phyloP scores from a whole-genome alignment of 345 rosid genomes.

The Eucalyptus rudis region DNA sequence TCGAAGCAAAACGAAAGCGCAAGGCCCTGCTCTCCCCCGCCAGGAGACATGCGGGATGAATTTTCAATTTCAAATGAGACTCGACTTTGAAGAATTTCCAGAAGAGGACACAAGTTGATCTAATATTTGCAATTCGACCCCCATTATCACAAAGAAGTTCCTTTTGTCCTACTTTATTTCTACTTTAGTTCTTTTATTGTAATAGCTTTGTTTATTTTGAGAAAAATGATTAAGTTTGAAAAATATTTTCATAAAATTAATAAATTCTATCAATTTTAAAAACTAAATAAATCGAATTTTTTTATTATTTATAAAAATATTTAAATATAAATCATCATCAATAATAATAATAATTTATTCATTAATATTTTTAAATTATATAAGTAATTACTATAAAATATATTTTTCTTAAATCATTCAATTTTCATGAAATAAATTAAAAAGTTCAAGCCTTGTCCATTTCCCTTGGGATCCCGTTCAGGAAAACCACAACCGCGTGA shows the following conservation, averaged over 20 bases:
- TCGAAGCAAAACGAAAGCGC: neutral
- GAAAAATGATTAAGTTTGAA: too few relatives aligned
- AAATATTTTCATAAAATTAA: too few relatives aligned
- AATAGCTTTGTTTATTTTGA: too few relatives aligned
- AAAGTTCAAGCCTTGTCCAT: neutral
- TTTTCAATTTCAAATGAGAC: neutral
- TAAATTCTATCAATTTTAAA: too few relatives aligned
- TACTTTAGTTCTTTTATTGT: neutral
- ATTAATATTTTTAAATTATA: too few relatives aligned
- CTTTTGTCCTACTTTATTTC: too few relatives aligned
- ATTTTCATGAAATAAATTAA: neutral
- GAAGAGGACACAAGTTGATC: neutral
- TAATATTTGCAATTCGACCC: neutral
- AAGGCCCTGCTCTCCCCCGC: neutral
- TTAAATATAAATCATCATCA: too few relatives aligned
- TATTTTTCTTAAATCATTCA: too few relatives aligned
- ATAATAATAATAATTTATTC: fast-evolving
- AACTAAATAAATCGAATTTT: too few relatives aligned
- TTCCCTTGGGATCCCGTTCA: neutral
- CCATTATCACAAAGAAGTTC: neutral
- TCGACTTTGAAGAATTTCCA: neutral
- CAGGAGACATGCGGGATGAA: neutral
- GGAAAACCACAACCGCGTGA: too few relatives aligned
- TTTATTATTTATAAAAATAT: too few relatives aligned
- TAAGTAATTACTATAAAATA: fast-evolving